Percentiles rank a stretch among this genome's conserved stretches.
phyloP scores from a whole-genome alignment of 2,329 filamentous ascomycete genomes.

The Verticillium tricorpus region DNA sequence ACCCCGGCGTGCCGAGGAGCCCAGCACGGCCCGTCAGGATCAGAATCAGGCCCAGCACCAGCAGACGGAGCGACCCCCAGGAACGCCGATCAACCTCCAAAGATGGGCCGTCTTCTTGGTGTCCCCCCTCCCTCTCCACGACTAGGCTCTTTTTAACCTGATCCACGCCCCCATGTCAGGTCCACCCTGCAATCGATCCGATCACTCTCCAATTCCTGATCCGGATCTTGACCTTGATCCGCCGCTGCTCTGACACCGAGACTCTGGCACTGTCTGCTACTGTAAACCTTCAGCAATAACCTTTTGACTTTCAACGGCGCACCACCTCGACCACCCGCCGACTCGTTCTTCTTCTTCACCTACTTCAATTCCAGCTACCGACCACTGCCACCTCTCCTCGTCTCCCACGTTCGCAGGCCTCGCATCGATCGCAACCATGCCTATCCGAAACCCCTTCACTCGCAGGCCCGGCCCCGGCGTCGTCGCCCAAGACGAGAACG shows the following conservation, averaged over 20 bases:
- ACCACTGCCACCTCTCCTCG: background rate
- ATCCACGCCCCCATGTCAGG: background rate
- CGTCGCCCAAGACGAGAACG: slow-evolving; percentile 48
- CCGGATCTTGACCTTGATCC: background rate
- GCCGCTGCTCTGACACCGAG: background rate
- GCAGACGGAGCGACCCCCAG: background rate
- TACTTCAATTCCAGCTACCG: background rate
- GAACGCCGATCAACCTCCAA: background rate
- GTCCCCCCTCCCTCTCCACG: background rate
- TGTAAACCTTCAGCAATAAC: background rate
- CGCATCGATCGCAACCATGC: slow-evolving; percentile 40
- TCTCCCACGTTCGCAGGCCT: background rate
- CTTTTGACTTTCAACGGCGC: background rate
- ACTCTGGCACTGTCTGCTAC: background rate
- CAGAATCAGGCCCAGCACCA: background rate
- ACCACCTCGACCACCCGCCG: background rate
- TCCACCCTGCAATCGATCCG: background rate
- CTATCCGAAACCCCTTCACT: slow-evolving; percentile 69
- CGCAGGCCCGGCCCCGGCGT: slow-evolving; percentile 48
- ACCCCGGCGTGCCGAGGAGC: background rate
- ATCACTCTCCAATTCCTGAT: background rate
- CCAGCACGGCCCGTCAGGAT: background rate
- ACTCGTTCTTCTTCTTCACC: background rate
- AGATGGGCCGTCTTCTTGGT: background rate
- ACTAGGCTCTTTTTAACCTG: background rate